Conservation (phyloP, 306 rosid species). For the Cyamopsis tetragonoloba region DNA sequence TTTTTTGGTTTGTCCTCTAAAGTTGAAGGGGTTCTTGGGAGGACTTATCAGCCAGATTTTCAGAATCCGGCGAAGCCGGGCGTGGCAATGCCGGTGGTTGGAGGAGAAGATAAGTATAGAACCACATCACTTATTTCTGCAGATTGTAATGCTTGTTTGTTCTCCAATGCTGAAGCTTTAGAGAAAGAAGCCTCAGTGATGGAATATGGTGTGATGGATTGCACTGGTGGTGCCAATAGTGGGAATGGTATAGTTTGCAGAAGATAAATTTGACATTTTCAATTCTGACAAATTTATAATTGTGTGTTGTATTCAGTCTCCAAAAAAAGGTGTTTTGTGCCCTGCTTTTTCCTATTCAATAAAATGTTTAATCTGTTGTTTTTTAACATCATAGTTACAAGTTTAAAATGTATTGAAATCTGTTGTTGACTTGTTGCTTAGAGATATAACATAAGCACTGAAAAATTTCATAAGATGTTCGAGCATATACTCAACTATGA, state of each 20-base stretch:
- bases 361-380: neutral
- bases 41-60: conserved; percentile 81
- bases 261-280: conserved; percentile 33
- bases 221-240: conserved; percentile 43
- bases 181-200: neutral
- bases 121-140: conserved; percentile 69
- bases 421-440: neutral
- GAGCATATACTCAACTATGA: neutral
- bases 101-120: conserved; percentile 72
- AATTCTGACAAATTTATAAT: neutral
- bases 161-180: conserved; percentile 32
- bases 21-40: conserved; percentile 85
- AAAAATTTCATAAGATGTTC: neutral
- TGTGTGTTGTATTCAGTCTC: neutral
- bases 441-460: neutral
- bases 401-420: neutral
- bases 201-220: conserved; percentile 46
- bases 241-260: conserved; percentile 77
- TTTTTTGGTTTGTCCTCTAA: conserved; percentile 56
- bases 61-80: conserved; percentile 68
- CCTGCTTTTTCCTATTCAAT: neutral
- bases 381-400: neutral
- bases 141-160: conserved; percentile 46
- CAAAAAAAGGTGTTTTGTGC: neutral
- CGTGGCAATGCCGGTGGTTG: conserved; percentile 77